A percentile compares a stretch with the other conserved stretches of the same genome.
Evolutionary conservation across 495 filamentous ascomycete genomes (phyloP).

Genomic region (Chaetomium tenue): DNA sequence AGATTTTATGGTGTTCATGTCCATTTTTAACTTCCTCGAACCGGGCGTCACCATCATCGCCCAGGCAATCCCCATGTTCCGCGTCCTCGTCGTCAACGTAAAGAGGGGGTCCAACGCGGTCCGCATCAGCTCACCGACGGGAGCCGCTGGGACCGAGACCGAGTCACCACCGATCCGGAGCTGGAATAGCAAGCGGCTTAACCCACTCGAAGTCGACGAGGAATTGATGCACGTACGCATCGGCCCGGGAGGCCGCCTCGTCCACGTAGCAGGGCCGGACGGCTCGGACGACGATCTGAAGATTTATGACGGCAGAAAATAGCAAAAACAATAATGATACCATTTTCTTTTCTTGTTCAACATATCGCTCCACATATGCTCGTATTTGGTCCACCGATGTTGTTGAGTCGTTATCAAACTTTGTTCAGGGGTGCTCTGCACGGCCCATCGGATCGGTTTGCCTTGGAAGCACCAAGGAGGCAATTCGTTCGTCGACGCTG

Average conservation of each 20-base stretch:
- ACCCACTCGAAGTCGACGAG: background rate
- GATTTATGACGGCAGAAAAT: background rate
- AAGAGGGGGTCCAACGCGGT: conserved; percentile 5
- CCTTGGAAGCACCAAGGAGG: background rate
- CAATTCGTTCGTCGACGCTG: background rate
- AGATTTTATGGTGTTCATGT: conserved; percentile 30
- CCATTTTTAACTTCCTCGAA: conserved; percentile 31
- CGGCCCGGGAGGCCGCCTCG: background rate
- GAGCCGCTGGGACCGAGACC: background rate
- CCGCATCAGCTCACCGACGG: conserved; percentile 16
- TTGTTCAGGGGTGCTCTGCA: background rate
- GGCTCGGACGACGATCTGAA: conserved; percentile 1
- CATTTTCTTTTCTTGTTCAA: background rate
- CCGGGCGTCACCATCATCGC: conserved; percentile 28
- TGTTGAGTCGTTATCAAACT: too few relatives aligned
- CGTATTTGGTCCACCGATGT: too few relatives aligned
- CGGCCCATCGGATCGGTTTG: background rate
- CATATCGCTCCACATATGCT: background rate
- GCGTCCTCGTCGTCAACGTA: conserved; percentile 26
- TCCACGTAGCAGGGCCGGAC: background rate
- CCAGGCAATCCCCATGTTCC: conserved; percentile 29
- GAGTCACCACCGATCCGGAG: background rate
- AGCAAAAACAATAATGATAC: conserved; percentile 1
- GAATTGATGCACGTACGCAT: background rate
- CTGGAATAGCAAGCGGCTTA: background rate